These are phyloP conservation scores for Rhodotorula paludigena DNA, from an alignment of 768 basidiomycete genomes.

Conservation along the genomic window DNA sequence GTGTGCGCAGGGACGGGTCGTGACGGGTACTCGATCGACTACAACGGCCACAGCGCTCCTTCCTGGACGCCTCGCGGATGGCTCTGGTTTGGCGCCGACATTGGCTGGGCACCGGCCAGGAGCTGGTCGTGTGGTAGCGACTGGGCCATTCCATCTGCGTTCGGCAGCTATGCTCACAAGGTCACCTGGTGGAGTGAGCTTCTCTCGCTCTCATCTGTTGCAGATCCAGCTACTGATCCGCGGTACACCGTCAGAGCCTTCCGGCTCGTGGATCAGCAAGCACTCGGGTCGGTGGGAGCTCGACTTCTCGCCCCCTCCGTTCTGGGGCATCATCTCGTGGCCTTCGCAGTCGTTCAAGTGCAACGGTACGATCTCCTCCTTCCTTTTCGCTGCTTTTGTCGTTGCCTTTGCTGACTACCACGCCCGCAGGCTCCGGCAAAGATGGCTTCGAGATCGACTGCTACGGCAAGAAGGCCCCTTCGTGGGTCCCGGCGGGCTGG, in stretches of 20 bases:
- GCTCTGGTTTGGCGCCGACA: constrained; percentile 15
- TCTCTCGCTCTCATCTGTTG: too few relatives aligned
- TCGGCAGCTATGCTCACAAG: neutral
- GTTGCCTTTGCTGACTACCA: too few relatives aligned
- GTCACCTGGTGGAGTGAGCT: constrained; percentile 20
- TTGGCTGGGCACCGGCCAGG: constrained; percentile 6
- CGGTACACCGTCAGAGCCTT: too few relatives aligned
- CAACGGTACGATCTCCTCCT: constrained; percentile 1
- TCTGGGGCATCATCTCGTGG: constrained; percentile 6
- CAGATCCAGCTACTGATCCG: too few relatives aligned
- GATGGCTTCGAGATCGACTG: constrained; percentile 2
- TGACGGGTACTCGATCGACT: neutral
- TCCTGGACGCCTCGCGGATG: neutral
- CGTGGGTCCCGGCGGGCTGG: neutral
- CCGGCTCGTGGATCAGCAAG: too few relatives aligned
- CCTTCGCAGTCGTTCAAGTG: neutral
- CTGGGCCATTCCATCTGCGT: constrained; percentile 1
- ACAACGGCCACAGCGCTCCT: neutral
- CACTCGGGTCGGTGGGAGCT: too few relatives aligned
- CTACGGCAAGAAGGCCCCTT: neutral
- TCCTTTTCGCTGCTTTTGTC: neutral
- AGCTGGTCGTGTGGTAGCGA: neutral
- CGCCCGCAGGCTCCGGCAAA: neutral
- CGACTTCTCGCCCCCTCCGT: too few relatives aligned
- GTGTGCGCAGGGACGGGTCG: neutral